Conservation (phyloP, 1,284 basidiomycete species). For the Rhodotorula sp. region DNA sequence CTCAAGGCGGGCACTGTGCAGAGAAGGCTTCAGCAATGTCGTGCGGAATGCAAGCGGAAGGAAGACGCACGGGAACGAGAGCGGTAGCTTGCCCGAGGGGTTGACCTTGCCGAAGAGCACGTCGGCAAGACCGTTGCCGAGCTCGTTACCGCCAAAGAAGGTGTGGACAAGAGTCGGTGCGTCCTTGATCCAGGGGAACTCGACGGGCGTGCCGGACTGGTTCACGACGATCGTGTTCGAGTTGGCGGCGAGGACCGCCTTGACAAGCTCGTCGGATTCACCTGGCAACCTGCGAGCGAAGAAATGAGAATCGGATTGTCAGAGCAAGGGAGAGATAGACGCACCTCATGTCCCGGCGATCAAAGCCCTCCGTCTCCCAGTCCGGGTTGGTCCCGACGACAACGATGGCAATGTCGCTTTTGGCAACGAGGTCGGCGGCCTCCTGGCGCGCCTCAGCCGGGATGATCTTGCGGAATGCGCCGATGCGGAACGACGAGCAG, state of each 20-base stretch:
- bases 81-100: slow-evolving; percentile 73
- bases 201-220: slow-evolving; percentile 68
- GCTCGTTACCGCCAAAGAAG: slow-evolving; percentile 84
- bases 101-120: slow-evolving; percentile 76
- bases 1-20: slow-evolving; percentile 54
- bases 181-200: slow-evolving; percentile 69
- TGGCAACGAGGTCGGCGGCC: slow-evolving; percentile 64
- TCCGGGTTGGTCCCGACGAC: slow-evolving; percentile 53
- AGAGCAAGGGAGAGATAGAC: background rate
- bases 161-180: slow-evolving; percentile 37
- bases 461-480: slow-evolving; percentile 64
- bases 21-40: too few relatives aligned
- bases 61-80: slow-evolving; percentile 62
- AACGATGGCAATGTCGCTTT: slow-evolving; percentile 57
- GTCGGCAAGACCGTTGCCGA: slow-evolving; percentile 75
- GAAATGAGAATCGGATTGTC: background rate
- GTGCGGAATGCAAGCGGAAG: too few relatives aligned
- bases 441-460: slow-evolving; percentile 61
- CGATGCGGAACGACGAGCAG: slow-evolving; percentile 59
- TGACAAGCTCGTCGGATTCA: slow-evolving; percentile 69
- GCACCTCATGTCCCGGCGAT: slow-evolving; percentile 52
- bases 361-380: slow-evolving; percentile 66
- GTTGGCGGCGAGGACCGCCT: slow-evolving; percentile 65
- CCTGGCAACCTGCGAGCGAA: slow-evolving; percentile 58
- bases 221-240: slow-evolving; percentile 73